phyloP scores from a whole-genome alignment of 495 filamentous ascomycete species.

The Neurospora cerealis region DNA sequence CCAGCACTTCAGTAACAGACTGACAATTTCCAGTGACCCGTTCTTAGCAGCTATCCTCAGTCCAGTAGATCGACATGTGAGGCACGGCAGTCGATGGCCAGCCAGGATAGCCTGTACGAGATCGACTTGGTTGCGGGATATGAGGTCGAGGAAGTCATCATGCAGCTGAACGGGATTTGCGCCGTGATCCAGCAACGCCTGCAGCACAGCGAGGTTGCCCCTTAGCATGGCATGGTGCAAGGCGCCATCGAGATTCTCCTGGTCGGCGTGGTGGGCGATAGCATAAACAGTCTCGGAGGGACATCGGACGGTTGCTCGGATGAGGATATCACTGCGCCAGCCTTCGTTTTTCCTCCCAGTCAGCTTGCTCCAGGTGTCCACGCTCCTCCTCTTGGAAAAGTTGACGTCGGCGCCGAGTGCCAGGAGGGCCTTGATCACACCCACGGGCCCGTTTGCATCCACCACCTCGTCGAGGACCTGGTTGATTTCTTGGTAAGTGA shows the following conservation, averaged over 20 bases:
- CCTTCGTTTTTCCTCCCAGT: slow-evolving; percentile 6
- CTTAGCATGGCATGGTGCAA: slow-evolving; percentile 20
- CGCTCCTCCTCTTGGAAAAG: slow-evolving; percentile 14
- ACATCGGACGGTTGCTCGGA: slow-evolving; percentile 16
- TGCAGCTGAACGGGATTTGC: slow-evolving; percentile 19
- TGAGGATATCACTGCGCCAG: slow-evolving; percentile 18
- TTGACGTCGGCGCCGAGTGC: slow-evolving; percentile 23
- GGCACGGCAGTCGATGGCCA: slow-evolving; percentile 20
- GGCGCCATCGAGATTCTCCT: slow-evolving; percentile 20
- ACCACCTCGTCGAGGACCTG: slow-evolving; percentile 18
- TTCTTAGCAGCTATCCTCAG: slow-evolving; percentile 22
- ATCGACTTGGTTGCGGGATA: slow-evolving; percentile 12
- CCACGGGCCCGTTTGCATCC: slow-evolving; percentile 16
- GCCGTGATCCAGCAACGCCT: slow-evolving; percentile 18
- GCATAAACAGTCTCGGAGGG: slow-evolving; percentile 16
- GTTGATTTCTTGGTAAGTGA: slow-evolving; percentile 20
- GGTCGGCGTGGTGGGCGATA: slow-evolving; percentile 21
- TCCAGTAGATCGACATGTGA: slow-evolving; percentile 19
- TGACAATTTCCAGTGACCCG: slow-evolving; percentile 10
- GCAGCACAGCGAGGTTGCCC: slow-evolving; percentile 13
- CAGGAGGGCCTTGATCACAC: slow-evolving; percentile 19
- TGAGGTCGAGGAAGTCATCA: slow-evolving; percentile 20
- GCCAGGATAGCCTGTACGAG: slow-evolving; percentile 15
- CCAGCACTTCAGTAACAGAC: slow-evolving; percentile 15
- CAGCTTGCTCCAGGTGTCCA: slow-evolving; percentile 13